Evolutionary conservation across 176 grass and related monocot genomes (phyloP).

Genomic region (Areca catechu): DNA sequence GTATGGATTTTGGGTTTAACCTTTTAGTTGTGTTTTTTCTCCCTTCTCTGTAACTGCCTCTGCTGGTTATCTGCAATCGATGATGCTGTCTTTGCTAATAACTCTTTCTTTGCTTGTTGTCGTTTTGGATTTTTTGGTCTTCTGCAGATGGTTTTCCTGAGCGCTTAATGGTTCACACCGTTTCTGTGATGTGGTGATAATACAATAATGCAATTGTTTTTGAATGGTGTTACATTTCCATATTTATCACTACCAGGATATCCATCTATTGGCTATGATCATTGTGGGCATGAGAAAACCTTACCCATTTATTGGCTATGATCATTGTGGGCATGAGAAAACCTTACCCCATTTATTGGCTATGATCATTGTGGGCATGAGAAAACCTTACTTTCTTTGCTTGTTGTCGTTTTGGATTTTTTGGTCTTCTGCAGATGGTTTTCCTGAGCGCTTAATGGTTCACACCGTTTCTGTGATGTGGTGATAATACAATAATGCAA

Average conservation of each 20-base stretch:
- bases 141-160: neutral
- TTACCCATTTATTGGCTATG: too few species aligned
- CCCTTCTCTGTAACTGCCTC: neutral
- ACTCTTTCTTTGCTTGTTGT: neutral
- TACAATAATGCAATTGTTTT: too few species aligned
- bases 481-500: too few species aligned
- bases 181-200: neutral
- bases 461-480: neutral
- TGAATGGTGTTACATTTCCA: too few species aligned
- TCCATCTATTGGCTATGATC: too few species aligned
- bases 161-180: neutral
- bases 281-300: too few species aligned
- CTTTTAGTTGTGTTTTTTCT: neutral
- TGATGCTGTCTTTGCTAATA: neutral
- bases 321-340: too few species aligned
- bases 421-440: neutral
- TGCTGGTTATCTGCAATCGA: neutral
- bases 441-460: conserved; percentile 3
- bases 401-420: conserved; percentile 4
- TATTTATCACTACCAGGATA: too few species aligned
- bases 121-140: conserved; percentile 6
- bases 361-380: too few species aligned
- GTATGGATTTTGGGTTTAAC: conserved; percentile 13
- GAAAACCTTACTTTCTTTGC: too few species aligned
- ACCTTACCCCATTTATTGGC: too few species aligned